phyloP scores from a whole-genome alignment of 139 green algal species.

The Chlorella vulgaris region DNA sequence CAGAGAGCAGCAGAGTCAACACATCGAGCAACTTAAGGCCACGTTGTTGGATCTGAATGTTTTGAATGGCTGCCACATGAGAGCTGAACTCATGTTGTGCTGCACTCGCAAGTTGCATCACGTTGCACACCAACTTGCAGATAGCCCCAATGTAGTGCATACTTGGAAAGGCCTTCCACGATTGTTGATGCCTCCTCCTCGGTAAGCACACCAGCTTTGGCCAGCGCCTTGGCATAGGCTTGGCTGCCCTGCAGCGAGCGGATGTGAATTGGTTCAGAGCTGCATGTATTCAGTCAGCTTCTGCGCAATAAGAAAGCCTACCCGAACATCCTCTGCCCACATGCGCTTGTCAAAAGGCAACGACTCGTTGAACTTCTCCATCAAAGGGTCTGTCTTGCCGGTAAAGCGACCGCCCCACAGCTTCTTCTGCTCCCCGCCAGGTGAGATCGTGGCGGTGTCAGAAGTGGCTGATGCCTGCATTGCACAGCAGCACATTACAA shows the following conservation, averaged over 20 bases:
- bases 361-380: slow-evolving; percentile 98
- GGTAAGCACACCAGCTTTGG: slow-evolving; percentile 87
- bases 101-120: too few species aligned
- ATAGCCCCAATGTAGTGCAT: neutral
- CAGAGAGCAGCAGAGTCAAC: neutral
- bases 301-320: slow-evolving; percentile 18
- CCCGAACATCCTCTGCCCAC: slow-evolving; percentile 91
- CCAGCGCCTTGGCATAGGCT: slow-evolving; percentile 90
- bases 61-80: too few species aligned
- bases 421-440: slow-evolving; percentile 19
- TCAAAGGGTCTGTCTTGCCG: slow-evolving; percentile 88
- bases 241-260: slow-evolving; percentile 77
- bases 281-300: neutral
- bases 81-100: too few species aligned
- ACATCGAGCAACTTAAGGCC: too few species aligned
- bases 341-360: slow-evolving; percentile 93
- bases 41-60: too few species aligned
- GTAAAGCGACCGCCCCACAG: slow-evolving; percentile 85
- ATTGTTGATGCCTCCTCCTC: slow-evolving; percentile 78
- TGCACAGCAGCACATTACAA: too few species aligned
- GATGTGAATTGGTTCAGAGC: neutral
- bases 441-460: neutral
- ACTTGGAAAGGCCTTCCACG: slow-evolving; percentile 69
- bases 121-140: neutral
- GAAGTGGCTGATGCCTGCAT: neutral